Percentiles rank a stretch among this genome's conserved stretches.
phyloP scores from a whole-genome alignment of 106 monocot genomes.

The Gastrodia elata region DNA sequence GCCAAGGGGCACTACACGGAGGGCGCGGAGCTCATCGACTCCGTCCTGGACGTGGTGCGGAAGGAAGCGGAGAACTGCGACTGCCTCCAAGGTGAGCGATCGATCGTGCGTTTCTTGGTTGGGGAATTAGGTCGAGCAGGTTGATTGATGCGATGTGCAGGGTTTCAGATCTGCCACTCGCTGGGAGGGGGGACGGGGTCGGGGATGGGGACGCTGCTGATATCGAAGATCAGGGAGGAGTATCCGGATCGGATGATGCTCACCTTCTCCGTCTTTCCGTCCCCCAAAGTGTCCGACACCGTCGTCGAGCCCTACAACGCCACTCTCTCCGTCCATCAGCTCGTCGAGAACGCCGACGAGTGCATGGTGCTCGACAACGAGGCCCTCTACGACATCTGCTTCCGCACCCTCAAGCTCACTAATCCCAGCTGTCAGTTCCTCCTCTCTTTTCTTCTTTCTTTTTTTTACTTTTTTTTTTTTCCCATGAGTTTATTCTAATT shows the following conservation, averaged over 20 bases:
- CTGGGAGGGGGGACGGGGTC: conserved; percentile 16
- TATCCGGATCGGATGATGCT: conserved; percentile 21
- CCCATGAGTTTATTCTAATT: too few species aligned
- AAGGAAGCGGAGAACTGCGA: conserved; percentile 77
- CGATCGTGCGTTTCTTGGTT: not conserved
- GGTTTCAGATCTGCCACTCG: conserved; percentile 20
- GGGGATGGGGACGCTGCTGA: conserved; percentile 20
- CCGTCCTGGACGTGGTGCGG: conserved; percentile 56
- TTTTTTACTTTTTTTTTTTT: too few species aligned
- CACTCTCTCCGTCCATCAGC: conserved; percentile 18
- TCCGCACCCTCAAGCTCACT: conserved; percentile 18
- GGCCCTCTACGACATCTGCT: conserved; percentile 19
- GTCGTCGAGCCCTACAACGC: conserved; percentile 22
- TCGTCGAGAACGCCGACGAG: conserved; percentile 19
- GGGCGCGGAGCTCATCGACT: conserved; percentile 56
- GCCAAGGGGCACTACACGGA: conserved; percentile 68
- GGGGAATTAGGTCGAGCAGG: not conserved
- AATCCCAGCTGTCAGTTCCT: conserved; percentile 12
- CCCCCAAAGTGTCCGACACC: conserved; percentile 16
- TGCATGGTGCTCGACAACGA: too few species aligned
- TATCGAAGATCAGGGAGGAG: conserved; percentile 17
- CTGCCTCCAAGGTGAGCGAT: conserved; percentile 40
- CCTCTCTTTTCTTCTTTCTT: too few species aligned
- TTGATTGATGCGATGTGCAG: not conserved
- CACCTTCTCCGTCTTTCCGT: conserved; percentile 17